Evolutionary conservation across 306 rosid species (phyloP).

Genomic region (Acmispon strigosus): DNA sequence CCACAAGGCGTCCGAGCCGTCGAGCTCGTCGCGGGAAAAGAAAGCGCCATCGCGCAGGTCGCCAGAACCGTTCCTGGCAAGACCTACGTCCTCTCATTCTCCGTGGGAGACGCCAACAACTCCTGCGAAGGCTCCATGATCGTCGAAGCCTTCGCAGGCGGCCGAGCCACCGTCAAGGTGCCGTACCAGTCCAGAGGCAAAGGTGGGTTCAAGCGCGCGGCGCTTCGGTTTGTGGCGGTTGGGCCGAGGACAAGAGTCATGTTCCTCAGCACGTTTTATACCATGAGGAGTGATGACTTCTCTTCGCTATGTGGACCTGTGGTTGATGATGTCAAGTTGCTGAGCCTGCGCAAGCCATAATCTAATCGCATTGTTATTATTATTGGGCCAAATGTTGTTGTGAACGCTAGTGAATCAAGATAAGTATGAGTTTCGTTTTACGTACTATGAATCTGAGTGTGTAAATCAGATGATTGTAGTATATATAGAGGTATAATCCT

Average conservation of each 20-base stretch:
- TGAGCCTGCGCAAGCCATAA: constrained; percentile 56
- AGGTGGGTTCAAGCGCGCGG: constrained; percentile 83
- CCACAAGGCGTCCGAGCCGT: constrained; percentile 76
- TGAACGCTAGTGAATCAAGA: not conserved
- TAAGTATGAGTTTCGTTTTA: not conserved
- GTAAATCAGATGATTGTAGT: not conserved
- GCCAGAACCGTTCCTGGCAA: constrained; percentile 69
- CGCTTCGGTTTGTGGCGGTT: constrained; percentile 60
- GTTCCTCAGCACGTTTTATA: constrained; percentile 84
- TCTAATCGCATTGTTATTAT: not conserved
- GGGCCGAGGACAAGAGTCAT: constrained; percentile 49
- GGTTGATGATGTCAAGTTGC: constrained; percentile 69
- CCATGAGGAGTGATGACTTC: constrained; percentile 86
- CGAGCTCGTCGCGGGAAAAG: constrained; percentile 87
- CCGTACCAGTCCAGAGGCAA: constrained; percentile 87
- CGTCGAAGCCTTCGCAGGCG: constrained; percentile 85
- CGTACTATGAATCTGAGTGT: not conserved
- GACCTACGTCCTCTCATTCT: constrained; percentile 62
- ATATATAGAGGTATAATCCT: not conserved
- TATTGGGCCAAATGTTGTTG: not conserved
- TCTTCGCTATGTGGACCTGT: constrained; percentile 98
- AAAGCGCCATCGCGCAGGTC: constrained; percentile 89
- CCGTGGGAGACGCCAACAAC: constrained; percentile 86
- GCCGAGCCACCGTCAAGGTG: constrained; percentile 60
- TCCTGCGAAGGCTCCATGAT: constrained; percentile 87